Evolutionary conservation across 352 stramenopile genomes (phyloP).

Genomic region (Globisporangium lucens): DNA sequence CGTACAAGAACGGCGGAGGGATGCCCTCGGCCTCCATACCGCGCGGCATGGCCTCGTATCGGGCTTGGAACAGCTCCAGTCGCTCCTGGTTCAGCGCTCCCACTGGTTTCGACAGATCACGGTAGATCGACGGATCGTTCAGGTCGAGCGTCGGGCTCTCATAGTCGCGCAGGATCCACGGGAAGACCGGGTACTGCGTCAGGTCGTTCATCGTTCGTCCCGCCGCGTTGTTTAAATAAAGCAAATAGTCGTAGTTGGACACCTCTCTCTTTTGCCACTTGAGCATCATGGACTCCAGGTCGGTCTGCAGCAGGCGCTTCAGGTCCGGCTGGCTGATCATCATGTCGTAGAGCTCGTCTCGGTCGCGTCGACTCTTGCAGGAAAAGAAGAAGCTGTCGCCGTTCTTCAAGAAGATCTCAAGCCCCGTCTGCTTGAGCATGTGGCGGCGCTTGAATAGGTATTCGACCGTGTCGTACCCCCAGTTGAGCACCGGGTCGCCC

Average conservation of each 20-base stretch:
- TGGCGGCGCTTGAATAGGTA: conserved; percentile 87
- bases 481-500: conserved; percentile 82
- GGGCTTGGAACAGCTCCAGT: conserved; percentile 83
- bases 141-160: conserved; percentile 84
- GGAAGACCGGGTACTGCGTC: conserved; percentile 97
- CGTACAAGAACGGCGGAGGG: conserved; percentile 96
- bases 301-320: conserved; percentile 52
- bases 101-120: conserved; percentile 94
- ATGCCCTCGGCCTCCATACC: conserved; percentile 74
- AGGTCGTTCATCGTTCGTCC: conserved; percentile 89
- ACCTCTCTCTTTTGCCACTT: conserved; percentile 87
- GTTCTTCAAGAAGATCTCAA: conserved; percentile 85
- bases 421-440: conserved; percentile 80
- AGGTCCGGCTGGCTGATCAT: conserved; percentile 77
- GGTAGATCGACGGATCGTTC: conserved; percentile 78
- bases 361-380: conserved; percentile 53
- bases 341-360: conserved; percentile 83
- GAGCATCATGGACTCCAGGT: conserved; percentile 72
- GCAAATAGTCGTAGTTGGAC: conserved; percentile 94
- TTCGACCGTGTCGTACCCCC: conserved; percentile 70
- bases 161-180: conserved; percentile 95
- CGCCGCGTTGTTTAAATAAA: conserved; percentile 88
- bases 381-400: conserved; percentile 82
- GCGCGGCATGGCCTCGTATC: conserved; percentile 88
- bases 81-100: conserved; percentile 90